Percentiles rank a stretch among this genome's conserved stretches.
phyloP scores from a whole-genome alignment of 2,329 filamentous ascomycete species.

The Claviceps humidiphila region DNA sequence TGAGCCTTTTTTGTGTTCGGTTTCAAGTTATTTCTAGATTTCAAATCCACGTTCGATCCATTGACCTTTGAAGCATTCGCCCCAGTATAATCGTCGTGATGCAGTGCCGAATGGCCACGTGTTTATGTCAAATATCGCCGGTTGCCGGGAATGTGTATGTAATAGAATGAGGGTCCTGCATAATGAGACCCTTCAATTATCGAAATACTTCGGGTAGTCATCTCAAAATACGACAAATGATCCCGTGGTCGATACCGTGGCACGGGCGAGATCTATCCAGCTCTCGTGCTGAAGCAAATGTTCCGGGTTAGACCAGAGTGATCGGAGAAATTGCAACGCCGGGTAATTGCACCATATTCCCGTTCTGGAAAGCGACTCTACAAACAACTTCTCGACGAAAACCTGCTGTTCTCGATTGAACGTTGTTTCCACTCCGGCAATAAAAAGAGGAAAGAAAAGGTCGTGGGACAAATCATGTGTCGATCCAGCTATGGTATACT shows the following conservation, averaged over 20 bases:
- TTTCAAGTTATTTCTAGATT: too few species aligned
- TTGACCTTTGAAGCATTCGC: too few species aligned
- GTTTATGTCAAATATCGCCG: too few species aligned
- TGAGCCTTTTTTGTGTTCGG: too few species aligned
- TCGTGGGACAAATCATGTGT: slow-evolving; percentile 5
- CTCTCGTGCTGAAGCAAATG: background rate
- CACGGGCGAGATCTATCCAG: slow-evolving; percentile 6
- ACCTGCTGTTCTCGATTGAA: background rate
- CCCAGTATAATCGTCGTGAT: too few species aligned
- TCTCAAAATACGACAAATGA: slow-evolving; percentile 4
- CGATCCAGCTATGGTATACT: slow-evolving; percentile 1
- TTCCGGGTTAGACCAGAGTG: slow-evolving; percentile 1
- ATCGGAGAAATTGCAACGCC: slow-evolving; percentile 5
- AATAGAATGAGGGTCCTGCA: too few species aligned
- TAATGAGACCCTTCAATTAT: too few species aligned
- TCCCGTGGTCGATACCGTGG: background rate
- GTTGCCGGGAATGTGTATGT: too few species aligned
- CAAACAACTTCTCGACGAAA: slow-evolving; percentile 2
- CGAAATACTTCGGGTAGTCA: too few species aligned
- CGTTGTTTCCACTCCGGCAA: slow-evolving; percentile 4
- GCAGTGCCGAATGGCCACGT: too few species aligned
- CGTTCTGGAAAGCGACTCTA: slow-evolving; percentile 1
- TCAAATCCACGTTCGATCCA: too few species aligned
- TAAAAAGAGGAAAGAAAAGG: slow-evolving; percentile 7
- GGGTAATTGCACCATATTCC: slow-evolving; percentile 7